These are phyloP conservation scores for Jatropha podagrica DNA, from an alignment of 441 rosid genomes.

Conservation along the genomic window DNA sequence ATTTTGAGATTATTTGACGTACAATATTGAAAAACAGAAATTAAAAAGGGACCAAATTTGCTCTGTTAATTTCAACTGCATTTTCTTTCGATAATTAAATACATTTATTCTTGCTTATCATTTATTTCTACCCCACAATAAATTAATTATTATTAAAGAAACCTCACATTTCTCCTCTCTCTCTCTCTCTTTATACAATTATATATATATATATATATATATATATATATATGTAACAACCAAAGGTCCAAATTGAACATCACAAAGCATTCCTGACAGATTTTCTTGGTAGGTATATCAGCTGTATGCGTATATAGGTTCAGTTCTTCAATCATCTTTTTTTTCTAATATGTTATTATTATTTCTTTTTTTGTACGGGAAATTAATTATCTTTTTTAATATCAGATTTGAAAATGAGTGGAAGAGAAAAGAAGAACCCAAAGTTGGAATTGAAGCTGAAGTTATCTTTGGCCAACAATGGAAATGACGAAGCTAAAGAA, in stretches of 20 bases:
- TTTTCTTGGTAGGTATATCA: no score
- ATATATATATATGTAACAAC: neutral
- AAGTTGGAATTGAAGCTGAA: constrained; percentile 74
- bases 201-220: neutral
- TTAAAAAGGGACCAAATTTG: constrained; percentile 5
- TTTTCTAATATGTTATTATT: no score
- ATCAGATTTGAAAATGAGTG: constrained; percentile 44
- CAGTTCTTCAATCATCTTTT: no score
- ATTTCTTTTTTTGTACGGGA: no score
- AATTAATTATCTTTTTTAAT: no score
- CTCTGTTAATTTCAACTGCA: neutral
- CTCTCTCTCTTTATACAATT: neutral
- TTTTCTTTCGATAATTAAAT: neutral
- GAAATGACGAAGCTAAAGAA: neutral
- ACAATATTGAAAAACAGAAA: no score
- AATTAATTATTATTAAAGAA: constrained; percentile 14
- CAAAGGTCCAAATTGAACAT: neutral
- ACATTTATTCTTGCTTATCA: constrained; percentile 5
- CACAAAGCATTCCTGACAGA: neutral
- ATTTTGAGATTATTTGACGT: no score
- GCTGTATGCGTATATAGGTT: no score
- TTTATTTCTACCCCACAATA: constrained; percentile 32
- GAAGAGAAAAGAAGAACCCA: constrained; percentile 28
- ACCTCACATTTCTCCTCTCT: neutral
- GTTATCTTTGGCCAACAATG: constrained; percentile 54